These are phyloP conservation scores for Hirsutella minnesotensis DNA, from an alignment of 2,329 filamentous ascomycete species.

Conservation along the genomic window DNA sequence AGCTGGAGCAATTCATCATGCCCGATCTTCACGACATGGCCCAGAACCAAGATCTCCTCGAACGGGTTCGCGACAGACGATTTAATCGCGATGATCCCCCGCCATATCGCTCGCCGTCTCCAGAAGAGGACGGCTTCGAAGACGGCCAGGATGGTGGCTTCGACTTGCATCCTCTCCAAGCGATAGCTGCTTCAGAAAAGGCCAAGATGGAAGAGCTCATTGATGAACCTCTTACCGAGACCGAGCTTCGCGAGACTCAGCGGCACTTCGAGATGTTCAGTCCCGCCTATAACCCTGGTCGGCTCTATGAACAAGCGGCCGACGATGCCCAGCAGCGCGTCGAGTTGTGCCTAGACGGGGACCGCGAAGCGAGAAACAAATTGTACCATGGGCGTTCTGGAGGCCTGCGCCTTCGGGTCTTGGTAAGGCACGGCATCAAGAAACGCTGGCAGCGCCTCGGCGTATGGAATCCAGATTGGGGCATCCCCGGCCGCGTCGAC, in stretches of 20 bases:
- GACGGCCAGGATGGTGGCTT: background rate
- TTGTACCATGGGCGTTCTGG: background rate
- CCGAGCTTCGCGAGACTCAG: background rate
- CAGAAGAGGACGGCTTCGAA: background rate
- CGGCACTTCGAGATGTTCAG: background rate
- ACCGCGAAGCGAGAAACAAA: background rate
- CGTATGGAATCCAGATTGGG: background rate
- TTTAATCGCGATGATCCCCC: constrained; percentile 1
- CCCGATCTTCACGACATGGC: background rate
- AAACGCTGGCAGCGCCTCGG: background rate
- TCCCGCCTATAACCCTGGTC: background rate
- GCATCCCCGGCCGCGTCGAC: background rate
- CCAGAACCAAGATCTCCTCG: background rate
- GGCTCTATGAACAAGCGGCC: background rate
- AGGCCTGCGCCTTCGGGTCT: background rate
- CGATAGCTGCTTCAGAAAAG: background rate
- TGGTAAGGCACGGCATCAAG: background rate
- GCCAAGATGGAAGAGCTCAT: background rate
- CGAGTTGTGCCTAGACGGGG: too few species aligned
- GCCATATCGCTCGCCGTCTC: background rate
- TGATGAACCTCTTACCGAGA: background rate
- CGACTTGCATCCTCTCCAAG: background rate
- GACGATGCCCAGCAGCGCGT: background rate
- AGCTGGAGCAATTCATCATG: background rate
- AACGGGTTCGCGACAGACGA: background rate